These are phyloP conservation scores for Phytophthora colocasiae DNA, from an alignment of 352 stramenopile genomes.

Conservation along the genomic window DNA sequence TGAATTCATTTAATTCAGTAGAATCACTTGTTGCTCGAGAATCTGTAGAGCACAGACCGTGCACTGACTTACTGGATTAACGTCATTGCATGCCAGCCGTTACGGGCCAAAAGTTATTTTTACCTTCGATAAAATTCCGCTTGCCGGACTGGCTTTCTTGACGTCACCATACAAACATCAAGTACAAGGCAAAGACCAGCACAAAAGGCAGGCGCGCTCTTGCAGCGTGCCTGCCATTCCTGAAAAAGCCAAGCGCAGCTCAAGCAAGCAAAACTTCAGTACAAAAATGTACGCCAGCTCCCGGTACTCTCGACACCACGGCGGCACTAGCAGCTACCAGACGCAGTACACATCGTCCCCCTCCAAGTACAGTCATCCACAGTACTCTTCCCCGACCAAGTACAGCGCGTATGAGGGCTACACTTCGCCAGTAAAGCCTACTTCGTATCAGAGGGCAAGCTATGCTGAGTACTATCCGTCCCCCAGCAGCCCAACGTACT, in stretches of 20 bases:
- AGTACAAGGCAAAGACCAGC: slow-evolving; percentile 18
- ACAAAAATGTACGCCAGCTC: slow-evolving; percentile 43
- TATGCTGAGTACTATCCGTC: slow-evolving; percentile 55
- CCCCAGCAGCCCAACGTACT: slow-evolving; percentile 45
- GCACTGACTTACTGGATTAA: background rate
- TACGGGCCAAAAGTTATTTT: slow-evolving; percentile 20
- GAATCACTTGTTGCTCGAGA: background rate
- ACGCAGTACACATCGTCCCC: slow-evolving; percentile 33
- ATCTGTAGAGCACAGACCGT: background rate
- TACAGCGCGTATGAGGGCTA: slow-evolving; percentile 41
- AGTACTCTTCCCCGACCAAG: slow-evolving; percentile 41
- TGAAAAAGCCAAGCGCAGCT: slow-evolving; percentile 38
- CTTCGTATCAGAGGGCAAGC: slow-evolving; percentile 29
- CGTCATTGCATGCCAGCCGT: too few species aligned
- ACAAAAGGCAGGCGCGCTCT: background rate
- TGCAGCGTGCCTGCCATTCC: slow-evolving; percentile 36
- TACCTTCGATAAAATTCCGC: slow-evolving; percentile 20
- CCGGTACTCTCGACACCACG: slow-evolving; percentile 47
- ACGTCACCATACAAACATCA: background rate
- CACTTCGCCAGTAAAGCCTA: slow-evolving; percentile 47
- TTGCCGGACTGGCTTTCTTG: slow-evolving; percentile 33
- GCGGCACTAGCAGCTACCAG: slow-evolving; percentile 30
- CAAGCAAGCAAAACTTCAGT: slow-evolving; percentile 22
- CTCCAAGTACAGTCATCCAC: slow-evolving; percentile 34
- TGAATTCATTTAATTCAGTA: too few species aligned